Conservation (phyloP, 192 early-diverging fungal genomes). For the Haplosporangium gracile region DNA sequence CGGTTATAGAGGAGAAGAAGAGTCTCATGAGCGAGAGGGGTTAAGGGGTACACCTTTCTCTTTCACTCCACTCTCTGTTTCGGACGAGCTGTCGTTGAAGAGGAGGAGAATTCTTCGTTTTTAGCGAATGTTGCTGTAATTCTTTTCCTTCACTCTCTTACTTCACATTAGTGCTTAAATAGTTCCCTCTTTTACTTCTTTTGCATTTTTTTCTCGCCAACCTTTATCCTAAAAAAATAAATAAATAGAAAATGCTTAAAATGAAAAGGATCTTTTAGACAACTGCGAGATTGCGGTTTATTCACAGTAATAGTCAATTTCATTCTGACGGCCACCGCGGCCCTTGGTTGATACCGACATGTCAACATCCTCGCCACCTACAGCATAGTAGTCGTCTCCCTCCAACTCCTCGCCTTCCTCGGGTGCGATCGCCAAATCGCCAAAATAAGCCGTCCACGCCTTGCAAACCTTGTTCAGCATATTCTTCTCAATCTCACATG, state of each 20-base stretch:
- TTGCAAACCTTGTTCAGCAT: conserved; percentile 77
- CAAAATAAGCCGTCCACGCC: conserved; percentile 83
- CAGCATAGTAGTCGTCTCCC: neutral
- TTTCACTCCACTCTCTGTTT: neutral
- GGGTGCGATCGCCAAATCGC: conserved; percentile 66
- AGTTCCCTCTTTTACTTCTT: no score
- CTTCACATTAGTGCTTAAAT: neutral
- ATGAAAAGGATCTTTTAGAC: no score
- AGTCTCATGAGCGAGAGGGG: neutral
- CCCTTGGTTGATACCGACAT: neutral
- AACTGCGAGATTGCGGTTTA: neutral
- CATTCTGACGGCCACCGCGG: neutral
- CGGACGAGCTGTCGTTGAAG: neutral
- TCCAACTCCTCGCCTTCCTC: neutral
- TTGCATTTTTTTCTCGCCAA: no score
- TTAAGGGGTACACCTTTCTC: neutral
- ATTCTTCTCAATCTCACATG: conserved; percentile 89
- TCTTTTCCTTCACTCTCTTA: neutral
- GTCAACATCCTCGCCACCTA: neutral
- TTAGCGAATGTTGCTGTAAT: neutral
- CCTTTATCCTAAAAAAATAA: no score
- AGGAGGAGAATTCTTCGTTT: neutral
- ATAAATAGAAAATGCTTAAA: no score
- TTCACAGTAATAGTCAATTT: conserved; percentile 8
- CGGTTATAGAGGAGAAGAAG: conserved; percentile 24